Base-by-base conservation (phyloP, 1,139 yeast species). In the Suhomyces anneliseae region DNA sequence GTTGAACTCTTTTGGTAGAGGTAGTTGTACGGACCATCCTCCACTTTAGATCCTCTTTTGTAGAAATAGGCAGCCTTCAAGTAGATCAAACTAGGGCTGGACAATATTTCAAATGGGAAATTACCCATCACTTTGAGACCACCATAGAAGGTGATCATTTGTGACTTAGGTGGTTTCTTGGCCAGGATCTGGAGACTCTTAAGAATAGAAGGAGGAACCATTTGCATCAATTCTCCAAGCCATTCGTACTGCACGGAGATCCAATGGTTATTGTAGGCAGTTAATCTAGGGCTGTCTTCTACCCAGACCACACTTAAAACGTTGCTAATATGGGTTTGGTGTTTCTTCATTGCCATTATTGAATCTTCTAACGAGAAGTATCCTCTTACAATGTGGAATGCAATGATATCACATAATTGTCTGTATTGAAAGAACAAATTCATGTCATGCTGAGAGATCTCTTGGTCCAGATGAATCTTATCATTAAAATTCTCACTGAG, bases 351-450 rank as follows among this genome's bases (percentile, higher is more conserved):
- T 0, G 90, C 89, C 36, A 72, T 56, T 36, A 83, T 72, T 0
- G 87, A 77, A 53, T 80, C 81, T 38, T 80, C 86, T 27, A 81
- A 53, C n/a, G 87, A 81, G 35, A 87, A 70, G 54, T 83, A 79
- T 0, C 83, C 72, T 51, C 87, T 74, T 4, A 81, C 80, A 11
- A 87, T 81, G 54, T 85, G 87, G 47, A 85, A 73, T 0, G 87
- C 85, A 8, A 81, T 60, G 2, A 79, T 60, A 60, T 89, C 96
- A 9, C 86, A 62, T 40, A 85, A 64, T 11, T 60, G 59, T 39
- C 89, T 62, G 43, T 58, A 57, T 46, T 72, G 75, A 1, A 15
- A 37, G 42, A 65, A 68, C 4, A 73, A 48, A 11, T 53, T 51
- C 8, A 52, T 39, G 48, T 75, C 79, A 48, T 70, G 76, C 2